These are phyloP conservation scores for Jimgerdemannia flammicorona DNA, from an alignment of 192 early-diverging fungal species.

Conservation along the genomic window DNA sequence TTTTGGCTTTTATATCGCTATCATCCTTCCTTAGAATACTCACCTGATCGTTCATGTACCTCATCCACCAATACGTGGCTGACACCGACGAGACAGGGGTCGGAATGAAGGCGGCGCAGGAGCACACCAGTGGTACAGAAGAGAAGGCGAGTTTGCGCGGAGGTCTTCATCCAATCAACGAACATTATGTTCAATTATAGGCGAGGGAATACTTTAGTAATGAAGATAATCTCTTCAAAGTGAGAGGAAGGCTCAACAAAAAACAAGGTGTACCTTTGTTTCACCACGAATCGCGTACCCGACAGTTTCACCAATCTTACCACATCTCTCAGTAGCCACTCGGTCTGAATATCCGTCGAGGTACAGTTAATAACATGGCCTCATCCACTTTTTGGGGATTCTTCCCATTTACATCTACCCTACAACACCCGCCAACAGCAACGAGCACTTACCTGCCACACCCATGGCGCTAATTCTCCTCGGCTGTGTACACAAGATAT, in stretches of 20 bases:
- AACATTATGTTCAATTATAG: not conserved
- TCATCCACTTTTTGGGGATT: constrained; percentile 20
- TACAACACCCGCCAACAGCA: constrained; percentile 11
- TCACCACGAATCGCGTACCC: constrained; percentile 36
- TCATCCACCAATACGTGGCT: constrained; percentile 80
- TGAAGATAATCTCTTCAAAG: too few relatives aligned
- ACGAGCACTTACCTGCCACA: constrained; percentile 15
- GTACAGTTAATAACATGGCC: too few relatives aligned
- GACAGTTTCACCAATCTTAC: constrained; percentile 18
- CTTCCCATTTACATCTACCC: constrained; percentile 39
- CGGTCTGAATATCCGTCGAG: constrained; percentile 11
- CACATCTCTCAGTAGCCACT: constrained; percentile 29
- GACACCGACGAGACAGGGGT: constrained; percentile 56
- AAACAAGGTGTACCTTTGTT: constrained; percentile 14
- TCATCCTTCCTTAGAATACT: not conserved
- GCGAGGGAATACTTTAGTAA: too few relatives aligned
- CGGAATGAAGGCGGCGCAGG: constrained; percentile 60
- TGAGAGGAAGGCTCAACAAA: not conserved
- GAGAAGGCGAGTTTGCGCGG: constrained; percentile 13
- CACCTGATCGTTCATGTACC: constrained; percentile 67
- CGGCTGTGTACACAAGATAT: constrained; percentile 64
- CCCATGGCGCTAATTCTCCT: constrained; percentile 31
- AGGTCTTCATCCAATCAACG: constrained; percentile 51
- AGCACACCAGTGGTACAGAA: constrained; percentile 60
- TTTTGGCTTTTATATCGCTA: not conserved